Base-by-base conservation (phyloP, 176 grass and related monocot genomes). In the Oryza longistaminata region DNA sequence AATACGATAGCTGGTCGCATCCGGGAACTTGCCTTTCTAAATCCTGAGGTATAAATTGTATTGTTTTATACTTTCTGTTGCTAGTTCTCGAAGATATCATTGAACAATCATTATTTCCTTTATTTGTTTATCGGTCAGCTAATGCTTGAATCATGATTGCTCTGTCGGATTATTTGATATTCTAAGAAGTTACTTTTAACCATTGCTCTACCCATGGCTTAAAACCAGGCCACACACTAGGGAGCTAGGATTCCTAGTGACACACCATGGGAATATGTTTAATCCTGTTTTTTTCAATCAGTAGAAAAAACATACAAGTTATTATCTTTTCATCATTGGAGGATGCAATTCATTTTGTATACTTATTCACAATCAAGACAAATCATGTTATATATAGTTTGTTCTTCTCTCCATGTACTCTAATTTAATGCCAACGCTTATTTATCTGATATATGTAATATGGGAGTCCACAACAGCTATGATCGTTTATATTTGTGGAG, bases 11-110 rank as follows among this genome's bases (percentile, higher is more conserved):
- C 96, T 76, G 81, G 96, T 74, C 91, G 96, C 50, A 95, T 96
- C 72, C 86, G 93, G 77, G 96, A 98, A 81, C 93, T 98, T 85
- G 96, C 96, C 60, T 98, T 98, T 85, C 88, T 98, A 76, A 98
- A 98, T 88, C 93, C 96, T 66, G 86, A 90, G 93, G 96, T 98
- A 91, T 40, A 19, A 40, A 29, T 68, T 83, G 39, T 70, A 80
- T 49, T 33, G 1, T 66, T 64, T 71, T 70, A 70, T 22, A 49
- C 24, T 40, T 40, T 45, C 13, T 61, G 40, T 65, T 74, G 43
- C 12, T 31, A 11, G 70, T 72, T 73, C 61, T 53, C 40, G 26
- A 45, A 76, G 48, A 77, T 81, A 44, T 70, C 31, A 53, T 15
- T 8, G 34, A 29, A 52, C 29, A 85, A 77, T 45, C 12, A 82